Base-by-base conservation (phyloP, 768 basidiomycete genomes). In the Baorangia bicolor region DNA sequence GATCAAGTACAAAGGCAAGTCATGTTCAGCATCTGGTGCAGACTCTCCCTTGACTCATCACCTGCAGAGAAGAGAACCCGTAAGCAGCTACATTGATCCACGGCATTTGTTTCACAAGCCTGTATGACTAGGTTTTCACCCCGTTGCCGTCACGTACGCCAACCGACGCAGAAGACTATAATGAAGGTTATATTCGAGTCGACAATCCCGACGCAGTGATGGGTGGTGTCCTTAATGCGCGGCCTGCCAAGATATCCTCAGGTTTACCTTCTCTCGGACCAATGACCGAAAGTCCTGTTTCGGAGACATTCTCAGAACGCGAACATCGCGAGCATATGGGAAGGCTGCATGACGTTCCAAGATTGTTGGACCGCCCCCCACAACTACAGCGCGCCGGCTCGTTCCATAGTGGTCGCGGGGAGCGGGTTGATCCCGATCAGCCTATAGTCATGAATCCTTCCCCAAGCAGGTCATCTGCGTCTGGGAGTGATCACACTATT, bases 171-270 rank as follows among this genome's bases (percentile, higher is more conserved):
- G 70, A 70, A 11, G 70, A 71, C 12, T 66, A 61, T n/a, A 66
- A 64, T 45, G 70, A 71, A 39, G 70, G 66, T 25, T 71, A 63
- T 51, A 53, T 71, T 34, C 70, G 59, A 39, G 72, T 71, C 18
- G 68, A 71, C 39, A 70, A 52, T 37, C 70, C 70, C 6, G 57
- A 70, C 33, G 70, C 68, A 23, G 52, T 71, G 13, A 62, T 71
- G 72, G 66, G 70, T 30, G 70, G 70, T 16, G 62, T 52, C 38
- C 70, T 71, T 33, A 71, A 73, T 40, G 70, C 70, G 8, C 66
- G 70, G 4, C 72, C 70, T 13, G 63, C 53, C 42, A 70, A 62
- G 56, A 16, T 68, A 16, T 58, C 63, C 43, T 34, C 55, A 13
- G 37, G 10, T 39, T 44, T 72, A 1, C 69, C 64, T 9, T 52